A percentile compares a stretch with the other conserved stretches of the same genome.
phyloP scores from a whole-genome alignment of 164 flowering plant genomes.

The Saururus chinensis region DNA sequence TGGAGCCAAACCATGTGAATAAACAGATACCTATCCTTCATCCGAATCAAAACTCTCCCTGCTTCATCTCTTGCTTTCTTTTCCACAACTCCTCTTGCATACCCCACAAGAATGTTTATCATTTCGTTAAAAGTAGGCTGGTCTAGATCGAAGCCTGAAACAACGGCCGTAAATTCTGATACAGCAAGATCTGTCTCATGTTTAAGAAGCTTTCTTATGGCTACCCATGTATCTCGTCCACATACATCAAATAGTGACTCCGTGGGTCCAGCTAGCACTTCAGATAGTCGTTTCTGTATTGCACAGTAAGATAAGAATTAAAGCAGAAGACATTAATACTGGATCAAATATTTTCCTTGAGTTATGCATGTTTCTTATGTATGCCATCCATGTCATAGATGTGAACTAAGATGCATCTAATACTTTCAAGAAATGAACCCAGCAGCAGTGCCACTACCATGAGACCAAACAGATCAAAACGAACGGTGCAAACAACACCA shows the following conservation, averaged over 20 bases:
- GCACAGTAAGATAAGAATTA: too few relatives aligned
- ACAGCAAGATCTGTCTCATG: constrained; percentile 74
- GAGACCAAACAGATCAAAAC: too few relatives aligned
- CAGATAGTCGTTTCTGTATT: constrained; percentile 55
- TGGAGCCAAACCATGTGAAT: not conserved
- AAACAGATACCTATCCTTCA: constrained; percentile 78
- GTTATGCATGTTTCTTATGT: not conserved
- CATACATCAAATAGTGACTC: constrained; percentile 89
- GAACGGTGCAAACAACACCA: too few relatives aligned
- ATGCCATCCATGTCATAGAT: not conserved
- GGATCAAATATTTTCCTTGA: not conserved
- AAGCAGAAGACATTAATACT: constrained; percentile 1
- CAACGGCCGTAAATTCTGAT: constrained; percentile 53
- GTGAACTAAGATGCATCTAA: not conserved
- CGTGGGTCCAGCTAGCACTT: constrained; percentile 73
- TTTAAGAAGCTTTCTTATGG: constrained; percentile 72
- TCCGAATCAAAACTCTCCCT: constrained; percentile 77
- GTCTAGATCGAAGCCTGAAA: constrained; percentile 83
- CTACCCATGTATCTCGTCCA: constrained; percentile 75
- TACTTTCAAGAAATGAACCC: not conserved
- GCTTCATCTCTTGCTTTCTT: constrained; percentile 85
- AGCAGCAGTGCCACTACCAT: too few relatives aligned
- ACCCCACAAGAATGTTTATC: constrained; percentile 41
- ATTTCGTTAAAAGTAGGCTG: constrained; percentile 43
- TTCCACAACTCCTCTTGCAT: constrained; percentile 75